Base-by-base conservation (phyloP, 176 grass and related monocot genomes). In the Microstegium vimineum region DNA sequence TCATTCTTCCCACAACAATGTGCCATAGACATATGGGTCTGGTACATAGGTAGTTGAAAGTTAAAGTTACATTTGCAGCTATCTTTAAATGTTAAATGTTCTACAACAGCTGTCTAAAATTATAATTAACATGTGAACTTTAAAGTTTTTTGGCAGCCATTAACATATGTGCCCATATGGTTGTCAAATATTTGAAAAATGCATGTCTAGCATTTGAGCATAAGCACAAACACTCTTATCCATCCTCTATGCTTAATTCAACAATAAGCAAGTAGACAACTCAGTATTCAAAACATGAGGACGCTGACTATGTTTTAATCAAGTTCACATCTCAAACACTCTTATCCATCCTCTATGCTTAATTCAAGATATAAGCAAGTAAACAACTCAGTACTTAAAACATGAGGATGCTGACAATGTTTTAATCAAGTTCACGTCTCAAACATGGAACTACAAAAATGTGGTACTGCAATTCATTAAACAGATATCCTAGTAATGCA, bases 281-380 rank as follows among this genome's bases (percentile, higher is more conserved):
- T 79, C 26, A 52, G 49, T 52, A 52, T 22, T 52, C 49, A 43
- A 56, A 83, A 43, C 63, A 83, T 6, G 62, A 68, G 26, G 30
- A 83, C 32, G 18, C 63, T 64, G 25, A 17, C 28, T 64, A 62
- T 52, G 25, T 59, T 84, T 69, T 28, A 73, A 66, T 72, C 43
- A 83, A 47, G 10, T 8, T 52, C 60, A 59, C 7, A 16, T 78
- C 26, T 56, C 35, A n/a, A n/a, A n/a, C n/a, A n/a, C n/a, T n/a
- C n/a, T n/a, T n/a, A n/a, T n/a, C n/a, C n/a, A n/a, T n/a, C n/a
- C n/a, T n/a, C n/a, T n/a, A n/a, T n/a, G n/a, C n/a, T n/a, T n/a
- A n/a, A n/a, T n/a, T n/a, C n/a, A n/a, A n/a, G n/a, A n/a, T n/a
- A n/a, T n/a, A n/a, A n/a, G n/a, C n/a, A n/a, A n/a, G n/a, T n/a